A percentile compares a stretch with the other conserved stretches of the same genome.
Conservation (phyloP, 495 filamentous ascomycete species). For the Podospora sp. region DNA sequence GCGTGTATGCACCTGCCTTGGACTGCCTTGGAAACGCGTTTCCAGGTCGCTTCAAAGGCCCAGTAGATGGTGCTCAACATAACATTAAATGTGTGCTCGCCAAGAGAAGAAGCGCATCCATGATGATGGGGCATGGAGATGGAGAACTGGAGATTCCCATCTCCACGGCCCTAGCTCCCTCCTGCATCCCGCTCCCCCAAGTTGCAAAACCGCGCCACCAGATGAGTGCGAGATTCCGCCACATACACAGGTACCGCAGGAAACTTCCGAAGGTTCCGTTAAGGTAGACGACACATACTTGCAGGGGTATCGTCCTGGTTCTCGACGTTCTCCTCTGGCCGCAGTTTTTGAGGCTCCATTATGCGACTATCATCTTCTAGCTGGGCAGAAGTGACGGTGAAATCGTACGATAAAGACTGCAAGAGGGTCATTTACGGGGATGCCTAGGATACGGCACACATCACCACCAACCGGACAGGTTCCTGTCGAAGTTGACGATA, state of each 20-base stretch:
- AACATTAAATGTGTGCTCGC: not conserved
- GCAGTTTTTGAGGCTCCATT: not conserved
- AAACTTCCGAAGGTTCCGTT: not conserved
- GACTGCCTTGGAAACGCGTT: not conserved
- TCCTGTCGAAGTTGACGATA: not conserved
- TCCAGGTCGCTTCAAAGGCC: not conserved
- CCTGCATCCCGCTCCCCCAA: not conserved
- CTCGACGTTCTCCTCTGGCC: conserved; percentile 1
- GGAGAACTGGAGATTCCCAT: not conserved
- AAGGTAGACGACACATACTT: not conserved
- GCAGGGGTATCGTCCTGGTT: not conserved
- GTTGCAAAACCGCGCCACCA: not conserved
- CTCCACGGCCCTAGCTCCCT: not conserved
- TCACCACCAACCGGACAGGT: not conserved
- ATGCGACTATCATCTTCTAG: not conserved
- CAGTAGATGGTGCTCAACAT: not conserved
- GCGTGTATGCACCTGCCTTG: not conserved
- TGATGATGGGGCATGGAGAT: not conserved
- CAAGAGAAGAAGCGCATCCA: not conserved
- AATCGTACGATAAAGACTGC: conserved; percentile 6
- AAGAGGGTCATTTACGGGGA: not conserved
- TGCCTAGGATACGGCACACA: not conserved
- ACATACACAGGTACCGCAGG: not conserved
- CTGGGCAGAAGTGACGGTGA: not conserved
- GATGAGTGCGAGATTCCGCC: not conserved